Evolutionary conservation across 768 basidiomycete genomes (phyloP).

Genomic region (Wakefieldia striispora): DNA sequence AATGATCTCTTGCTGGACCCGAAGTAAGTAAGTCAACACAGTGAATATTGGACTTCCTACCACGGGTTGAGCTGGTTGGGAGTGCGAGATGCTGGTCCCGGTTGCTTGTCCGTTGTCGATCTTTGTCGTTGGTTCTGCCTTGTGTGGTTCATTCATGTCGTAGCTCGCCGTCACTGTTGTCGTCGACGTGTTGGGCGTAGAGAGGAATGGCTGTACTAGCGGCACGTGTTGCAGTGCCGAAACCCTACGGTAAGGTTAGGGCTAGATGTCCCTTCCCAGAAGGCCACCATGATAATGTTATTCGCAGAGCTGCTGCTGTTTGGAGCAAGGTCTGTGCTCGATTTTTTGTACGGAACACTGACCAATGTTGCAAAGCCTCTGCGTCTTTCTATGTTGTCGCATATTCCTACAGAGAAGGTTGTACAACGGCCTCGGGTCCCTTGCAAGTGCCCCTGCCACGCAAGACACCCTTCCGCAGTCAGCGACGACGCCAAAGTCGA

Average conservation of each 20-base stretch:
- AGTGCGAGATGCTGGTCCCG: constrained; percentile 26
- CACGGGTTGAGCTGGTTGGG: constrained; percentile 23
- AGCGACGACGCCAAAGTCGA: constrained; percentile 18
- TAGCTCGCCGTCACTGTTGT: constrained; percentile 17
- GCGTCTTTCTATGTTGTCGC: constrained; percentile 56
- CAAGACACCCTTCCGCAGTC: constrained; percentile 25
- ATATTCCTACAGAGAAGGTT: constrained; percentile 56
- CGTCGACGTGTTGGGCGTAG: constrained; percentile 1
- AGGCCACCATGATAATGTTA: constrained; percentile 21
- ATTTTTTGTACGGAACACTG: background rate
- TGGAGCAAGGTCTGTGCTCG: constrained; percentile 18
- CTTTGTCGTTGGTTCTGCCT: constrained; percentile 29
- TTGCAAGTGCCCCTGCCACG: constrained; percentile 34
- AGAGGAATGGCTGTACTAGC: constrained; percentile 5
- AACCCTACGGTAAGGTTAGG: constrained; percentile 34
- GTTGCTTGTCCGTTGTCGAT: constrained; percentile 27
- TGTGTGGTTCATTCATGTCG: constrained; percentile 33
- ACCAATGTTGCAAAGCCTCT: constrained; percentile 35
- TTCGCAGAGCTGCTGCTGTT: constrained; percentile 9
- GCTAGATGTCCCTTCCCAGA: constrained; percentile 11
- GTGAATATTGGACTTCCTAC: constrained; percentile 7
- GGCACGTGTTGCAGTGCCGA: constrained; percentile 13
- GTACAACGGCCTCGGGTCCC: constrained; percentile 55
- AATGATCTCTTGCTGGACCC: constrained; percentile 58
- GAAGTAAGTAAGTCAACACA: constrained; percentile 1